Evolutionary conservation across 2,329 filamentous ascomycete species (phyloP), one percentile per base, ranked within the genome.

Genomic region (Phaeosphaeriaceae sp.): DNA sequence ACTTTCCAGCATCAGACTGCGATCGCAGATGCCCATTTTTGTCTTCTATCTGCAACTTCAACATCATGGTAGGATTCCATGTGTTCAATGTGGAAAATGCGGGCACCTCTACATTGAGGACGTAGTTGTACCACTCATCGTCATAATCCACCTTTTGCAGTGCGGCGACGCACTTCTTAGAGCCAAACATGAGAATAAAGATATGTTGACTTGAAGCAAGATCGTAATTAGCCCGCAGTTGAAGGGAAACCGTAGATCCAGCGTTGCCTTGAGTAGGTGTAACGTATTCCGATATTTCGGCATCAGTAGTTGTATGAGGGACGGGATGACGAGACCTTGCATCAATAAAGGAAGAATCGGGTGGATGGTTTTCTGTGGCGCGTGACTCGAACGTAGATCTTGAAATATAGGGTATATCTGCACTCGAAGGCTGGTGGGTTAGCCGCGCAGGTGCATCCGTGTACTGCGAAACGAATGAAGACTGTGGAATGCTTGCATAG

Each of bases 181-280:
- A 81, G n/a, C 90, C 91, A 73, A 96, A 95, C 38, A 87, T 82
- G 46, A 96, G 87, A 64, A 90, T 86, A 67, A 77, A 63, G 15
- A 68, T 66, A 51, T 61, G 64, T 78, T 81, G 50, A 80, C 81
- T 26, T 79, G 81, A 72, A 86, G 82, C 48, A 52, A 96, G 76
- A 66, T 96, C 88, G 75, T 89, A 90, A 52, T 87, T 82, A 35
- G 88, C 87, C 43, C 87, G 85, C 23, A 96, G 83, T 68, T 89
- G 87, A 56, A 96, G 80, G 51, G 83, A 81, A 8, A 96, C 77
- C 63, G 86, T 86, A 16, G 87, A 88, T 45, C 89, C 88, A 66
- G 83, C 81, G 28, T 80, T 75, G 35, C 92, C 92, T 64, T 83
- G 80, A 36, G 78, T 76, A 15, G 92, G 93, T 51, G 71, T 83